Conservation (phyloP, 2,329 filamentous ascomycete species). For the Talaromyces sp. region DNA sequence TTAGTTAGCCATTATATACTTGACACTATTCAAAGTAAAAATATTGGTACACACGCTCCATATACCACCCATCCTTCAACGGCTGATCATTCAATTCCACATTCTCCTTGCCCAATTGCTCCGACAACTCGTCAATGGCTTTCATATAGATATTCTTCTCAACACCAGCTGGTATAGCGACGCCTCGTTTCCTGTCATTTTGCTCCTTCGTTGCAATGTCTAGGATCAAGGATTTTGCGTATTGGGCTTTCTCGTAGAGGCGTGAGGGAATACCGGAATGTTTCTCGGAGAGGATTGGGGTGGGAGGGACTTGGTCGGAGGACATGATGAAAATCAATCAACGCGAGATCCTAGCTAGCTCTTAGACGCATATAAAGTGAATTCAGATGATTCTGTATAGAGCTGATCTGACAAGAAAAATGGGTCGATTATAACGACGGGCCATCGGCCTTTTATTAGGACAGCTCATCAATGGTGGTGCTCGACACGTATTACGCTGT, state of each 20-base stretch:
- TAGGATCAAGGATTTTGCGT: slow-evolving; percentile 16
- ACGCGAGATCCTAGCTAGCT: not conserved
- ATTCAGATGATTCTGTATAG: too few relatives aligned
- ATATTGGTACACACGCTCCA: slow-evolving; percentile 6
- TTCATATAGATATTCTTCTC: slow-evolving; percentile 36
- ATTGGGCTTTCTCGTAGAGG: slow-evolving; percentile 17
- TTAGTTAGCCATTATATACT: not conserved
- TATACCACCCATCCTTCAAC: slow-evolving; percentile 41
- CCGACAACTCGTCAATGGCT: slow-evolving; percentile 39
- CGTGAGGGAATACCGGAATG: slow-evolving; percentile 18
- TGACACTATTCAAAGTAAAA: not conserved
- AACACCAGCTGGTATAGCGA: slow-evolving; percentile 41
- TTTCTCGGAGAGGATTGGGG: slow-evolving; percentile 15
- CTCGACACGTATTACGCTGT: not conserved
- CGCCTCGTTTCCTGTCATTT: slow-evolving; percentile 2
- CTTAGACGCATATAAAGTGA: not conserved
- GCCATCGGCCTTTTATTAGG: not conserved
- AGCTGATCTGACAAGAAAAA: not conserved
- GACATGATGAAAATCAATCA: not conserved
- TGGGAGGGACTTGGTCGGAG: slow-evolving; percentile 6
- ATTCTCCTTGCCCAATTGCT: slow-evolving; percentile 38
- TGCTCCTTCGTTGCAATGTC: slow-evolving; percentile 18
- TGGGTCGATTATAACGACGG: not conserved
- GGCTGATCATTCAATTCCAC: slow-evolving; percentile 46
- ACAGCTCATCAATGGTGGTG: not conserved